Evolutionary conservation across 1,284 basidiomycete genomes (phyloP).

Genomic region (Rhodotorula sp.): DNA sequence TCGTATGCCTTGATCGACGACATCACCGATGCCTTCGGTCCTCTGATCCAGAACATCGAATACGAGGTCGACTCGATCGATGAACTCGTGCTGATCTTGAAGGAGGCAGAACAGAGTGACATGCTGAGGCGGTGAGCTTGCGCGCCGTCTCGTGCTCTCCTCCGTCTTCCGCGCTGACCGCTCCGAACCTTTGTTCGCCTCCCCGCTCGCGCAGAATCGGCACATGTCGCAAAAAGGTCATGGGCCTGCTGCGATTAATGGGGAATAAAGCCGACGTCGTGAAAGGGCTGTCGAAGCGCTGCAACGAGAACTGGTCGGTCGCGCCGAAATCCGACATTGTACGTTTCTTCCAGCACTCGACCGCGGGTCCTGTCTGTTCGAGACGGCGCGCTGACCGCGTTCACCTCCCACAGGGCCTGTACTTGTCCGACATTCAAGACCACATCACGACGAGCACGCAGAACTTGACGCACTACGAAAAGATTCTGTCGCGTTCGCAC

Average conservation of each 20-base stretch:
- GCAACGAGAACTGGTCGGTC: slow-evolving; percentile 98
- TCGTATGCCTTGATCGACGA: slow-evolving; percentile 99
- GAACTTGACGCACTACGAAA: slow-evolving; percentile 98
- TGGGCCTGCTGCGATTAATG: slow-evolving; percentile 92
- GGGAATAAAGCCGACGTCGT: slow-evolving; percentile 99
- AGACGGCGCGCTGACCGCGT: too few species aligned
- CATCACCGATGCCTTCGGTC: slow-evolving; percentile 99
- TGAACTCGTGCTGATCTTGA: slow-evolving; percentile 93
- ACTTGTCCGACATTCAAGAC: slow-evolving; percentile 59
- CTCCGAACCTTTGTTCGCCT: background rate
- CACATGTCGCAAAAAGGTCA: slow-evolving; percentile 98
- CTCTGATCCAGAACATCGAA: slow-evolving; percentile 96
- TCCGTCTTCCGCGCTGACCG: background rate
- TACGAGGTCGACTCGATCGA: slow-evolving; percentile 99
- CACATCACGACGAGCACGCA: slow-evolving; percentile 99
- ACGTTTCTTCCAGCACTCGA: slow-evolving; percentile 58
- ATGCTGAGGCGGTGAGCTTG: slow-evolving; percentile 62
- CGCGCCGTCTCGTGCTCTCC: background rate
- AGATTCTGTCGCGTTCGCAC: slow-evolving; percentile 96
- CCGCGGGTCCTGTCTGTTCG: slow-evolving; percentile 36
- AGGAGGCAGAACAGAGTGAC: slow-evolving; percentile 77
- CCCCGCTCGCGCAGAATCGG: slow-evolving; percentile 66
- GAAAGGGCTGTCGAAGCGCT: slow-evolving; percentile 95
- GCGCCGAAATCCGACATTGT: slow-evolving; percentile 98
- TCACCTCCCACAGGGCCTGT: slow-evolving; percentile 29